A percentile compares a stretch with the other conserved stretches of the same genome.
phyloP scores from a whole-genome alignment of 495 filamentous ascomycete genomes.

The Penicillium psychrofluorescens region DNA sequence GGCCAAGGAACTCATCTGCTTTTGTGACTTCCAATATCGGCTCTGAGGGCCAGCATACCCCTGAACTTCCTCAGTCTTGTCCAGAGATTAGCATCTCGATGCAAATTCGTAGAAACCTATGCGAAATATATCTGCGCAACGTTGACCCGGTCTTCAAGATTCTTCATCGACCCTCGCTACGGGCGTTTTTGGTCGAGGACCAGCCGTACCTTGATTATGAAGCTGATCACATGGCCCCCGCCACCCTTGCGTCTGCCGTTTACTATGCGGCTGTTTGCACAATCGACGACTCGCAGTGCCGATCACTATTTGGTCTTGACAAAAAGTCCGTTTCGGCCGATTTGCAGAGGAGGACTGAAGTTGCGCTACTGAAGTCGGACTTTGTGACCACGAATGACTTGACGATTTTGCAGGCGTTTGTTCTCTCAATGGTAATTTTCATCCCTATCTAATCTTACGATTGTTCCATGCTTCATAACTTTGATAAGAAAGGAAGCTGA shows the following conservation, averaged over 20 bases:
- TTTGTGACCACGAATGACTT: slow-evolving; percentile 48
- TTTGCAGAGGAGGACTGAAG: slow-evolving; percentile 43
- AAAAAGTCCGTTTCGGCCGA: slow-evolving; percentile 28
- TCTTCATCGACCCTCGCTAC: slow-evolving; percentile 28
- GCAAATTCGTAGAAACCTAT: slow-evolving; percentile 13
- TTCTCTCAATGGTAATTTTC: slow-evolving; percentile 40
- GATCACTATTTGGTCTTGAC: slow-evolving; percentile 29
- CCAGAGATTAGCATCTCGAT: slow-evolving; percentile 1
- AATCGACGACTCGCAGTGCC: slow-evolving; percentile 35
- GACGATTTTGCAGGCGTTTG: slow-evolving; percentile 50
- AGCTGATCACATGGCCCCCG: slow-evolving; percentile 24
- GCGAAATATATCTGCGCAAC: slow-evolving; percentile 24
- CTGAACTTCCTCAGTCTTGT: slow-evolving; percentile 4
- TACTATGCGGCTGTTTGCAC: slow-evolving; percentile 45
- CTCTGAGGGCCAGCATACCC: slow-evolving; percentile 15
- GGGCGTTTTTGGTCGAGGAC: slow-evolving; percentile 20
- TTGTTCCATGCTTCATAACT: slow-evolving; percentile 1
- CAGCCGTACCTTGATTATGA: slow-evolving; percentile 27
- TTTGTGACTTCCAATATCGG: slow-evolving; percentile 10
- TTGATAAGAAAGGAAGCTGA: slow-evolving; percentile 17
- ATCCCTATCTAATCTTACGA: neutral
- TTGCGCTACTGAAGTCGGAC: slow-evolving; percentile 41
- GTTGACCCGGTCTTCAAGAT: slow-evolving; percentile 37
- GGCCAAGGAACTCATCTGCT: slow-evolving; percentile 1
- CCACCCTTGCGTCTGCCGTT: slow-evolving; percentile 41